Conservation (phyloP, 306 rosid species). For the Astragalus membranaceus region DNA sequence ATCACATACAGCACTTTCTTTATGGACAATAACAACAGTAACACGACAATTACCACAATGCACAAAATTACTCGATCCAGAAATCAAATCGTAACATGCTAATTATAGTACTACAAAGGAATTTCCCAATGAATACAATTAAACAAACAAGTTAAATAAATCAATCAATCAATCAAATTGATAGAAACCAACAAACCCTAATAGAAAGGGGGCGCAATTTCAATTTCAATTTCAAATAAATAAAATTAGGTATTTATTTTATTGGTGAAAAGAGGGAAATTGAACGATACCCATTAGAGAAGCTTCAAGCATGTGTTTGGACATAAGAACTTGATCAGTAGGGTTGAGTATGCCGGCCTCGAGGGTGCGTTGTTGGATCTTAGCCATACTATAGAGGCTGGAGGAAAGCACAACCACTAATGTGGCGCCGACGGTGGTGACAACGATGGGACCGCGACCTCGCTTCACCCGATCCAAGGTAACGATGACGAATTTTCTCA, state of each 20-base stretch:
- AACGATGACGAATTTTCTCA: constrained; percentile 72
- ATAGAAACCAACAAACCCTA: neutral
- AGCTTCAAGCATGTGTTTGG: constrained; percentile 76
- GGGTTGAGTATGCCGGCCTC: constrained; percentile 69
- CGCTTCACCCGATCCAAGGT: constrained; percentile 71
- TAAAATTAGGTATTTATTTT: too few species aligned
- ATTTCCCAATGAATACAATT: neutral
- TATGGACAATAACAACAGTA: neutral
- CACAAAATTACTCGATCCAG: neutral
- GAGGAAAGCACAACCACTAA: constrained; percentile 52
- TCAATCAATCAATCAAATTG: neutral
- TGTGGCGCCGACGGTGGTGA: constrained; percentile 62
- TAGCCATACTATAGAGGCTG: constrained; percentile 49
- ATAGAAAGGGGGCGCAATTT: neutral
- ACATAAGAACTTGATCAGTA: constrained; percentile 86
- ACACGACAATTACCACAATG: neutral
- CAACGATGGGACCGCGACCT: constrained; percentile 81
- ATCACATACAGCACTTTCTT: neutral
- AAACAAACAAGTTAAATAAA: neutral
- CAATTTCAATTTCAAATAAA: too few species aligned
- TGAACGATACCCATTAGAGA: constrained; percentile 78
- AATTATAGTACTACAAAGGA: neutral
- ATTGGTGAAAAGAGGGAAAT: neutral
- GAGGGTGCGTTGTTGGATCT: constrained; percentile 50
- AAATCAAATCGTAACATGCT: neutral